Evolutionary conservation across 2,329 filamentous ascomycete genomes (phyloP), one percentile per base, ranked within the genome.

Genomic region (Sporothrix curviconia): DNA sequence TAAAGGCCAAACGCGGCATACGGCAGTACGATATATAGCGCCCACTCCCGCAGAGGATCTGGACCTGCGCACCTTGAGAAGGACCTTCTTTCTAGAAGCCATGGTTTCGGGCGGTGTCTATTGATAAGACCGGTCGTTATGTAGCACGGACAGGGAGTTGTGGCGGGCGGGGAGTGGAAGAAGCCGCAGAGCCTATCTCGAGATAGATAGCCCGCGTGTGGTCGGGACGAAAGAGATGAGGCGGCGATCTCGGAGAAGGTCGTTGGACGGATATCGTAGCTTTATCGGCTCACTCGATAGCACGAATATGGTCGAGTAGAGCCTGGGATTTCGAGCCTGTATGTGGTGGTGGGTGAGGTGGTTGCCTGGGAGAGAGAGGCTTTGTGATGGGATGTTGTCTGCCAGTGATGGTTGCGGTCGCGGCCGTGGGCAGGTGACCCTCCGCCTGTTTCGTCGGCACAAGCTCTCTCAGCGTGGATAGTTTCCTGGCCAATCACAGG

Each of bases 61-160:
- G n/a, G 11, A 22, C 12, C 3, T 19, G 12, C 53, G 15, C 54
- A 92, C 89, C 87, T 94, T 94, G 72, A 94, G 79, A 64, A 94
- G 82, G 65, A 92, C 89, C 86, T 94, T 94, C 87, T 92, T 94
- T 72, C 86, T 81, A 67, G 87, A 87, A 70, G 87, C 80, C 87
- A 91, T 91, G 69, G 67, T 76, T 72, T 66, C 34, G 14, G 60
- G 49, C 19, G 25, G 15, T 2, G 8, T 47, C 28, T 8, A 39
- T 11, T 15, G 39, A n/a, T 9, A 11, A 49, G n/a, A 22, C 6
- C 14, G 24, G 24, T 4, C 6, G 43, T 40, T n/a, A n/a, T 56
- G 8, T 40, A 15, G 22, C 7, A n/a, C 8, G 6, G 32, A 24
- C n/a, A 11, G 6, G 11, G 30, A 49, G 3, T 4, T 36, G 8